Evolutionary conservation across 495 filamentous ascomycete genomes (phyloP), one percentile per base, ranked within the genome.

Genomic region (Zalerion maritima): DNA sequence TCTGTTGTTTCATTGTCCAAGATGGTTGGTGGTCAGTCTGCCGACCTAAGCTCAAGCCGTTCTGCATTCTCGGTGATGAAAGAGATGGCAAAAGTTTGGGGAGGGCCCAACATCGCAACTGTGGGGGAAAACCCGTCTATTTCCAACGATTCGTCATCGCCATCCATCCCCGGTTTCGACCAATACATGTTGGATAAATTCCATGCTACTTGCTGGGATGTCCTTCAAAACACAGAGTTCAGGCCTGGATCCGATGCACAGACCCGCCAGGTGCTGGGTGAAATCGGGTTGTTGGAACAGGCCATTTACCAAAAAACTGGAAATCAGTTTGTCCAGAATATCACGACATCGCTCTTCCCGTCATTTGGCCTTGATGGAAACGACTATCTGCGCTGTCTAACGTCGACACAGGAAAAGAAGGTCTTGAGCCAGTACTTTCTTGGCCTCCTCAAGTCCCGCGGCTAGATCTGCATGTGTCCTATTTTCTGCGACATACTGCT

Each of bases 261-360:
- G 49, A 73, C 78, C 12, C 79, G 77, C 42, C 73, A 81, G 39
- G 80, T 93, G 3, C 62, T 94, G 14, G 71, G 68, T 31, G 91
- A 99, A 52, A 78, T 91, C 21, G 81, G 80, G 5, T 64, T 54
- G 5, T 49, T 99, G 34, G 82, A 99, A 54, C 78, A 84, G 49
- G 77, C 69, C 15, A 84, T 97, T 31, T 84, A 91, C 46, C 54
- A 62, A 35, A 97, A 94, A 58, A 81, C 81, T 11, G 86, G 86
- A 15, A 64, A 63, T 12, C 38, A 36, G 26, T 71, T 69, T 35
- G 45, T 69, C 21, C 45, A 51, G 5, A 58, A 69, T 28, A 36
- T 69, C 12, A 62, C 62, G 29, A 42, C 40, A 3, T 52, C 57
- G 1, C 57, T 65, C 16, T 67, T 71, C 41, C 60, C 64, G 2